Conservation (phyloP, 2,329 filamentous ascomycete species). For the Xylaria polymorpha region DNA sequence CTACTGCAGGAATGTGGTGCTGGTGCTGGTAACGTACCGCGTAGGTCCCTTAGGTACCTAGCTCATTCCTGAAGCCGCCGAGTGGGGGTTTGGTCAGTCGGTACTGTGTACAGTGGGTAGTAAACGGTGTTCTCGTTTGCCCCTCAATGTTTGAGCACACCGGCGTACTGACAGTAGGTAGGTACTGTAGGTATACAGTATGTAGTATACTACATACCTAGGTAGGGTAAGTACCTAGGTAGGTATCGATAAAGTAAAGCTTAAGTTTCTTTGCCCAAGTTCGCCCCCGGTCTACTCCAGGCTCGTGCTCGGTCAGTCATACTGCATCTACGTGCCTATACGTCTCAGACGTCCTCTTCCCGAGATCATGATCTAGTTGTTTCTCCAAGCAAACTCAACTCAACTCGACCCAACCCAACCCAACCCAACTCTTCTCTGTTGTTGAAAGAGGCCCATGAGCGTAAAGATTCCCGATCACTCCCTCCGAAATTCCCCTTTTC, state of each 20-base stretch:
- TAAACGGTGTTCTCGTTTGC: too few relatives aligned
- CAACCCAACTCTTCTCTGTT: neutral
- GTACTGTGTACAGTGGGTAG: too few relatives aligned
- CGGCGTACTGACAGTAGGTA: too few relatives aligned
- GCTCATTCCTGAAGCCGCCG: neutral
- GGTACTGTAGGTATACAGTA: too few relatives aligned
- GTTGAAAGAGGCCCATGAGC: neutral
- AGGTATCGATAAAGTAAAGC: too few relatives aligned
- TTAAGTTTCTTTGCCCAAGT: too few relatives aligned
- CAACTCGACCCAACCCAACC: neutral
- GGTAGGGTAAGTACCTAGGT: too few relatives aligned
- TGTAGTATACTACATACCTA: too few relatives aligned
- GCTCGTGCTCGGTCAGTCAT: neutral
- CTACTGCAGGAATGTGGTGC: too few relatives aligned
- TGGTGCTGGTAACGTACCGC: too few relatives aligned
- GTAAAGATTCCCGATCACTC: neutral
- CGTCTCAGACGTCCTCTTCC: neutral
- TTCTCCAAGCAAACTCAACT: conserved; percentile 2
- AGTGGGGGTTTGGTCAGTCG: neutral
- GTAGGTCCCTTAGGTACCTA: too few relatives aligned
- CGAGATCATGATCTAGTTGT: neutral
- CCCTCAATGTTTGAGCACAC: too few relatives aligned
- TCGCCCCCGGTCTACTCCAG: conserved; percentile 9
- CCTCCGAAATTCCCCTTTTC: neutral
- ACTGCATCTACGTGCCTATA: neutral